Evolutionary conservation across 202 grass and related monocot genomes (phyloP), one percentile per base, ranked within the genome.

Genomic region (Brachypodium distachyon): DNA sequence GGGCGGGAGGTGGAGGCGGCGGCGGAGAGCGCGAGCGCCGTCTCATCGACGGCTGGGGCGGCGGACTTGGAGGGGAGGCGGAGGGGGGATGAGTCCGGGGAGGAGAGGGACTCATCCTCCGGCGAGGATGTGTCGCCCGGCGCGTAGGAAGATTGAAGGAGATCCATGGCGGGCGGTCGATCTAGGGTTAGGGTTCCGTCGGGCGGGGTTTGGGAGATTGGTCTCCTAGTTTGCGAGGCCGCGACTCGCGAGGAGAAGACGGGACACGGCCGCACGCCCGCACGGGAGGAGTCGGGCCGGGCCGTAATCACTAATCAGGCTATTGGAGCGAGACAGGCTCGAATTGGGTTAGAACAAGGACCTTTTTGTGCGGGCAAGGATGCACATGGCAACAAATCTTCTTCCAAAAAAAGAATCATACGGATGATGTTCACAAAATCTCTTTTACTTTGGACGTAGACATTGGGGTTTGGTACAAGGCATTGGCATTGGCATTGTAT

Each of bases 11-110:
- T 55, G 11, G 89, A 81, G 13, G 83, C 67, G 9, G 88, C 80
- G 2, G 46, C 81, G 19, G 91, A 87, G 29, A 98, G 91, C 39
- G 91, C 87, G 43, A 98, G 92, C 19, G 96, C 83, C 4, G 96
- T 98, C 77, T 95, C 89, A 67, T 98, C 91, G 28, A 98, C 80
- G 25, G 89, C 57, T 3, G 96, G 96, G 28, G 96, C 91, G 1
- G 96, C 86, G 17, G 89, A 94, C 50, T 92, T 98, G 77, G 89
- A 59, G 6, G 83, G 89, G 3, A 92, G 55, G 63, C 84, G 87
- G 53, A 63, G 87, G 12, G 89, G 86, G 21, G 91, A 93, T 8
- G 91, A 84, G 1, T 93, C 89, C 28, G 85, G 88, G 2, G 94
- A 91, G 34, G 94, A 93, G 14, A 72, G 42, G 16, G 73, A 46